A percentile compares a stretch with the other conserved stretches of the same genome.
Conservation (phyloP, 495 filamentous ascomycete species). For the Sabuloglossum arenarium region DNA sequence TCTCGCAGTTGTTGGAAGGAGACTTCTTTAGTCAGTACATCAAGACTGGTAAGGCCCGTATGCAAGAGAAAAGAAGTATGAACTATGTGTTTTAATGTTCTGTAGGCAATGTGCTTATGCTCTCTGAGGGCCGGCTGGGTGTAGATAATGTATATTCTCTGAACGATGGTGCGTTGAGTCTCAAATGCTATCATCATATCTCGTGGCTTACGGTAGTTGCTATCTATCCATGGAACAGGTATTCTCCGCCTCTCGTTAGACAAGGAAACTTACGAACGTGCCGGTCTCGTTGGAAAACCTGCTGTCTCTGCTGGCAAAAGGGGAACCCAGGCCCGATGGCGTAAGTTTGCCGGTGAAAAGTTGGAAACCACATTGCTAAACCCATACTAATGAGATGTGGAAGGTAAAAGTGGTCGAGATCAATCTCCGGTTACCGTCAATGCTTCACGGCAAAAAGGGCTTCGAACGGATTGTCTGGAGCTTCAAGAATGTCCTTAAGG, state of each 20-base stretch:
- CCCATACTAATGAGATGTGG: background rate
- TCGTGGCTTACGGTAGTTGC: background rate
- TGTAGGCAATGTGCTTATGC: conserved; percentile 71
- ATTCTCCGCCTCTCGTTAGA: conserved; percentile 57
- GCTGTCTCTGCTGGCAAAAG: conserved; percentile 32
- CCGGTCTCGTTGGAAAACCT: conserved; percentile 61
- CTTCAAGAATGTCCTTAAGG: conserved; percentile 57
- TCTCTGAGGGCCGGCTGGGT: conserved; percentile 66
- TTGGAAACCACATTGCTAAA: background rate
- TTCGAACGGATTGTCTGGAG: conserved; percentile 75
- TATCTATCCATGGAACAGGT: conserved; percentile 23
- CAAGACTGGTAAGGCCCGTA: conserved; percentile 44
- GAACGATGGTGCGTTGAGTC: conserved; percentile 32
- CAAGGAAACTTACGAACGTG: conserved; percentile 67
- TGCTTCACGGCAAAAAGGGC: conserved; percentile 79
- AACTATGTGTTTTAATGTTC: background rate
- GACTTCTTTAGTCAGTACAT: conserved; percentile 78
- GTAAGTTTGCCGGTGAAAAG: conserved; percentile 15
- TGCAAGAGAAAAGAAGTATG: background rate
- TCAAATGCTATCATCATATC: background rate
- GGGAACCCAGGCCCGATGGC: conserved; percentile 36
- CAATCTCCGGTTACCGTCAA: conserved; percentile 57
- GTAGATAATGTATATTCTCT: conserved; percentile 64
- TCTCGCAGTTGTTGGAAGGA: conserved; percentile 46
- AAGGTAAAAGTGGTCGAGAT: conserved; percentile 46